Conservation (phyloP, 352 stramenopile species). For the Achlya hypogyna region DNA sequence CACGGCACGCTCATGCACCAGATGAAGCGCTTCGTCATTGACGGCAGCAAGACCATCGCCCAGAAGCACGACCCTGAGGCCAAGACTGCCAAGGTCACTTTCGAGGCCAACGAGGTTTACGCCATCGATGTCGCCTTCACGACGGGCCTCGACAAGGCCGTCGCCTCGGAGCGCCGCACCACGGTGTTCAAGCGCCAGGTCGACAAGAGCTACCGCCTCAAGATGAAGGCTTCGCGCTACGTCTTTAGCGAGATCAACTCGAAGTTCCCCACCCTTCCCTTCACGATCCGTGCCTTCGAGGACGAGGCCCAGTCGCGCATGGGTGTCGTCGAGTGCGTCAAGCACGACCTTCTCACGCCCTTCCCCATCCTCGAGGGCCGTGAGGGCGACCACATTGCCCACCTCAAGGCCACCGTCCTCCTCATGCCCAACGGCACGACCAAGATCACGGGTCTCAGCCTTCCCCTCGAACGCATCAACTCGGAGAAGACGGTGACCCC, state of each 20-base stretch:
- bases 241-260: conserved; percentile 97
- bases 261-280: conserved; percentile 98
- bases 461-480: conserved; percentile 84
- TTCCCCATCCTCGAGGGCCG: conserved; percentile 97
- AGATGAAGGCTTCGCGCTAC: conserved; percentile 92
- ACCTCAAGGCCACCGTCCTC: conserved; percentile 99
- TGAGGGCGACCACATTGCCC: conserved; percentile 91
- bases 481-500: conserved; percentile 91
- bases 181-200: conserved; percentile 99
- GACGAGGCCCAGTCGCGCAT: conserved; percentile 95
- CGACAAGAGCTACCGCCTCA: conserved; percentile 95
- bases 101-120: conserved; percentile 98
- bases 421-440: conserved; percentile 92
- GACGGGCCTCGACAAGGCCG: conserved; percentile 95
- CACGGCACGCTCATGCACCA: conserved; percentile 99
- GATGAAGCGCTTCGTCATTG: conserved; percentile 98
- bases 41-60: conserved; percentile 96
- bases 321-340: conserved; percentile 97
- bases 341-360: conserved; percentile 94
- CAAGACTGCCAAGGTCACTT: conserved; percentile 79
- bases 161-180: conserved; percentile 85
- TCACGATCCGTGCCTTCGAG: conserved; percentile 94
- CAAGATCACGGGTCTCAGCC: conserved; percentile 92
- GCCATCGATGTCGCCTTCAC: conserved; percentile 98
- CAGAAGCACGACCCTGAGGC: conserved; percentile 88